Evolutionary conservation across 164 flowering plant species (phyloP).

Genomic region (Nymphaea colorata): DNA sequence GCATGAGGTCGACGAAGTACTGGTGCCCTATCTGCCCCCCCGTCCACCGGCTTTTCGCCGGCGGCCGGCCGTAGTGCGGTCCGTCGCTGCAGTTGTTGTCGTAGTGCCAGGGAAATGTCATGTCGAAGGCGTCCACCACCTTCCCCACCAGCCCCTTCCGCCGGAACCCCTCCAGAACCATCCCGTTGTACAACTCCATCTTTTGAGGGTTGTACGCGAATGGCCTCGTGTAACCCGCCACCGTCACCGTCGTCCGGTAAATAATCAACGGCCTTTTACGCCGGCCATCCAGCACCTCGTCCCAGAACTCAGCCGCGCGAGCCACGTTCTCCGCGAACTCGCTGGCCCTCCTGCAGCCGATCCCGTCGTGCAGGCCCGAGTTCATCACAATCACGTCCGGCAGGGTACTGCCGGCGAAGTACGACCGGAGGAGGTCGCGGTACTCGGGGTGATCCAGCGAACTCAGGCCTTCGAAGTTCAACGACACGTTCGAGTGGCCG

Average conservation of each 20-base stretch:
- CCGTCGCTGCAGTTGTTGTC: constrained; percentile 94
- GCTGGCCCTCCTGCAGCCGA: constrained; percentile 43
- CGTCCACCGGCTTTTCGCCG: constrained; percentile 67
- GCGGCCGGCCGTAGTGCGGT: constrained; percentile 88
- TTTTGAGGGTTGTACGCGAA: constrained; percentile 75
- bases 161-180: constrained; percentile 54
- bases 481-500: constrained; percentile 61
- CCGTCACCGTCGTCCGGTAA: constrained; percentile 67
- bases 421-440: constrained; percentile 37
- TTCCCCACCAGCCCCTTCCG: constrained; percentile 34
- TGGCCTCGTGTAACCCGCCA: constrained; percentile 74
- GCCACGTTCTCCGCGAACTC: constrained; percentile 40
- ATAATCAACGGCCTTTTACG: constrained; percentile 32
- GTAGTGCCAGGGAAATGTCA: constrained; percentile 91
- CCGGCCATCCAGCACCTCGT: constrained; percentile 40
- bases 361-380: constrained; percentile 90
- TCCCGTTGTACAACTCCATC: constrained; percentile 75
- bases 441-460: constrained; percentile 51
- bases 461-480: constrained; percentile 64
- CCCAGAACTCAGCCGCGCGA: constrained; percentile 65
- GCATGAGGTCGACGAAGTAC: constrained; percentile 90
- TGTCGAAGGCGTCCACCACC: constrained; percentile 64
- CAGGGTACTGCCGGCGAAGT: constrained; percentile 40
- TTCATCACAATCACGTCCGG: constrained; percentile 86
- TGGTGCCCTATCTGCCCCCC: constrained; percentile 93